Percentiles rank a stretch among this genome's conserved stretches.
Evolutionary conservation across 2,329 filamentous ascomycete species (phyloP).

Genomic region (Cladosporium sp.): DNA sequence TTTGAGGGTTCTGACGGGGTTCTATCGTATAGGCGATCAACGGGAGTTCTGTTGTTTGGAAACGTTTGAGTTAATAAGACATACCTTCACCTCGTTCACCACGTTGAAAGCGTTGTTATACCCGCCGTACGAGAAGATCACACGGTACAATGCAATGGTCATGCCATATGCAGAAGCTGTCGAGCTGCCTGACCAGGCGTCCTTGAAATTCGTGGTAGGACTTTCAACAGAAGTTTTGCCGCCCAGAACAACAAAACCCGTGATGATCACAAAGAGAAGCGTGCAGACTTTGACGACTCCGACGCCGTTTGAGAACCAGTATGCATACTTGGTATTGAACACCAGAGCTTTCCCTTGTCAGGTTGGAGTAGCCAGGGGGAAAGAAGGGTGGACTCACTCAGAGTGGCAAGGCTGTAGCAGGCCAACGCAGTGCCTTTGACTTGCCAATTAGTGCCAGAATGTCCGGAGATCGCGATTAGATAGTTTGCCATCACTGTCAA

Average conservation of each 20-base stretch:
- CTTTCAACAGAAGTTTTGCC: constrained; percentile 50
- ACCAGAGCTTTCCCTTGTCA: background rate
- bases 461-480: constrained; percentile 54
- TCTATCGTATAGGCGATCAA: constrained; percentile 30
- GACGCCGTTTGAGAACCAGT: constrained; percentile 31
- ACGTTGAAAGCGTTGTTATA: constrained; percentile 60
- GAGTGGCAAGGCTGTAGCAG: constrained; percentile 54
- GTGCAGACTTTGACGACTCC: constrained; percentile 60
- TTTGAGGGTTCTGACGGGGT: constrained; percentile 54
- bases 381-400: constrained; percentile 18
- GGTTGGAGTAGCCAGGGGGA: background rate
- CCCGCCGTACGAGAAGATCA: constrained; percentile 46
- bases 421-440: constrained; percentile 63
- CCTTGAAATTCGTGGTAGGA: constrained; percentile 51
- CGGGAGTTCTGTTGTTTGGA: no score
- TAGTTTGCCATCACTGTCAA: constrained; percentile 52
- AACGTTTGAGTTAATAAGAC: background rate
- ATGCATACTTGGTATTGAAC: constrained; percentile 6
- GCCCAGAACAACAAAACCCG: constrained; percentile 60
- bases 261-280: constrained; percentile 51
- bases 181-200: constrained; percentile 50
- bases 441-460: constrained; percentile 55
- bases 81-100: constrained; percentile 55
- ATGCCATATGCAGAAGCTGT: constrained; percentile 44
- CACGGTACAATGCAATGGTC: constrained; percentile 56